Evolutionary conservation across 805 yeast genomes (phyloP).

Genomic region (Scheffersomyces lignosus): DNA sequence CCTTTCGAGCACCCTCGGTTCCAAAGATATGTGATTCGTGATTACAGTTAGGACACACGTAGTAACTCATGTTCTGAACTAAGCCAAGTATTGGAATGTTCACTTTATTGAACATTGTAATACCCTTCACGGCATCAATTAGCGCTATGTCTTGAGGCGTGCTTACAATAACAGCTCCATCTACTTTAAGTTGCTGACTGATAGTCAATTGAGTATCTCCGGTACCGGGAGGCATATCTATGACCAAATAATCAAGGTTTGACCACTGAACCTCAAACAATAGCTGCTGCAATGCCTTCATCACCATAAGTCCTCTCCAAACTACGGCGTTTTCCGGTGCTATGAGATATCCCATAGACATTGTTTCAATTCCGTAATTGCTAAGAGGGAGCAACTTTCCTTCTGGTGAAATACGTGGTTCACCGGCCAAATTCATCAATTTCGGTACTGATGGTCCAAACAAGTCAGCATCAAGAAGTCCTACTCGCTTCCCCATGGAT

Average conservation of each 20-base stretch:
- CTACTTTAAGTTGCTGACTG: conserved; percentile 73
- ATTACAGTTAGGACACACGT: conserved; percentile 70
- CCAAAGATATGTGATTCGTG: conserved; percentile 80
- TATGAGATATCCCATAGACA: conserved; percentile 88
- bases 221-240: conserved; percentile 92
- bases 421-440: conserved; percentile 65
- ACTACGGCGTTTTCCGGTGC: conserved; percentile 67
- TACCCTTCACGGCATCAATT: conserved; percentile 77
- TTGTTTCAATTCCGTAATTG: conserved; percentile 75
- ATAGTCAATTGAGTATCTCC: conserved; percentile 84
- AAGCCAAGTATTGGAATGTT: conserved; percentile 71
- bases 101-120: conserved; percentile 73
- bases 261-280: conserved; percentile 81
- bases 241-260: conserved; percentile 61
- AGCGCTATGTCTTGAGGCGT: conserved; percentile 87
- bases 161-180: conserved; percentile 79
- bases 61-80: conserved; percentile 82
- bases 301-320: conserved; percentile 87
- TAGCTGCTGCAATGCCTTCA: conserved; percentile 84
- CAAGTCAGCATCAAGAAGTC: conserved; percentile 75
- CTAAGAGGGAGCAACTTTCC: conserved; percentile 65
- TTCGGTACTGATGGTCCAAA: conserved; percentile 86
- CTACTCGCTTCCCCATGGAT: conserved; percentile 54
- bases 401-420: conserved; percentile 53
- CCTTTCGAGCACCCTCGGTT: conserved; percentile 53